These are phyloP conservation scores for Hyaloscypha finlandica DNA, from an alignment of 495 filamentous ascomycete species.

Conservation along the genomic window DNA sequence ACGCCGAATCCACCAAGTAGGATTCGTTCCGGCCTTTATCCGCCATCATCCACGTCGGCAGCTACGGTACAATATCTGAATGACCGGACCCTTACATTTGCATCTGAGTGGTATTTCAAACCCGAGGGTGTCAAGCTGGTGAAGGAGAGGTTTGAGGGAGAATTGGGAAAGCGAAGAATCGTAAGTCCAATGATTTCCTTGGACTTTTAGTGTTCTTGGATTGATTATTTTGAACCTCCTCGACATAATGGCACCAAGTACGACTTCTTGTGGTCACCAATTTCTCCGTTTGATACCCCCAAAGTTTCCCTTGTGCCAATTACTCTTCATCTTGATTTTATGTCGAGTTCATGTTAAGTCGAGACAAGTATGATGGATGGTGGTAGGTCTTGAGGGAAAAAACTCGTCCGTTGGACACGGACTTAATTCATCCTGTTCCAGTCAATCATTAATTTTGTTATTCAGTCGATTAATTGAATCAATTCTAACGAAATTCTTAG, in stretches of 20 bases:
- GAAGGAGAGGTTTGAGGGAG: constrained; percentile 8
- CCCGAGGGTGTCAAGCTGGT: constrained; percentile 32
- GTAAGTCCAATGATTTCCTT: neutral
- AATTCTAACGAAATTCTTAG: constrained; percentile 29
- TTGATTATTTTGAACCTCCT: too few relatives aligned
- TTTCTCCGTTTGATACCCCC: too few relatives aligned
- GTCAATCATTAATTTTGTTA: too few relatives aligned
- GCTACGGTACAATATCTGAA: neutral
- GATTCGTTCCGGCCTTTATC: neutral
- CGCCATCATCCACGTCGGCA: neutral
- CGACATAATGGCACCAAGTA: too few relatives aligned
- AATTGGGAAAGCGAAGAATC: neutral
- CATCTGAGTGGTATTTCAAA: constrained; percentile 37
- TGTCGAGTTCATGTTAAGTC: too few relatives aligned
- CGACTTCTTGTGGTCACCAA: too few relatives aligned
- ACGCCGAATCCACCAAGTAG: neutral
- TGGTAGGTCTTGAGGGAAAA: too few relatives aligned
- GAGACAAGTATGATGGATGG: too few relatives aligned
- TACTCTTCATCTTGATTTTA: too few relatives aligned
- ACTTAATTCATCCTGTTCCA: too few relatives aligned
- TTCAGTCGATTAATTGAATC: neutral
- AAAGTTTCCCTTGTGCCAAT: too few relatives aligned
- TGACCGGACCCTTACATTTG: constrained; percentile 34
- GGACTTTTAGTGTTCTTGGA: neutral
- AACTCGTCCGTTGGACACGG: too few relatives aligned